A percentile compares a stretch with the other conserved stretches of the same genome.
Conservation (phyloP, 2,329 filamentous ascomycete genomes). For the Fusarium globosum region DNA sequence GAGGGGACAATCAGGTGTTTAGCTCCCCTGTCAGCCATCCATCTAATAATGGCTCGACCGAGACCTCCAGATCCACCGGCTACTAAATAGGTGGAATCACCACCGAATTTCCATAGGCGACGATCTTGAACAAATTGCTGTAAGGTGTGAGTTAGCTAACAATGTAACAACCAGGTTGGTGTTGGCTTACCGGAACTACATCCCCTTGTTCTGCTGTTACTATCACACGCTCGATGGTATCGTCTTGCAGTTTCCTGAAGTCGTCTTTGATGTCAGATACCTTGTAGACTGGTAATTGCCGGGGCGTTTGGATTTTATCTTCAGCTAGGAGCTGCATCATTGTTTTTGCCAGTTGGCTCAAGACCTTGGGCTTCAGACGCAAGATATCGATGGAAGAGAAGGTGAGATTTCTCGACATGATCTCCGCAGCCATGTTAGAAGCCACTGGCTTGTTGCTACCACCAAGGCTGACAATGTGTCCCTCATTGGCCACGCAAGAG, state of each 20-base stretch:
- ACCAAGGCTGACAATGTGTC: neutral
- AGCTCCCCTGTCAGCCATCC: constrained; percentile 34
- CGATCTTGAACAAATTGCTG: neutral
- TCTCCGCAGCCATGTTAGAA: fast-evolving
- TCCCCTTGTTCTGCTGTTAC: neutral
- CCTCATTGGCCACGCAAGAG: neutral
- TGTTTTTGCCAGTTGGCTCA: fast-evolving
- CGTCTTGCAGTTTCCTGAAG: neutral
- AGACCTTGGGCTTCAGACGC: neutral
- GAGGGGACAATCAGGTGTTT: constrained; percentile 47
- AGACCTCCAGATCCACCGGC: constrained; percentile 39
- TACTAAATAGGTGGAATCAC: constrained; percentile 25
- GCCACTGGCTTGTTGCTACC: too few relatives aligned
- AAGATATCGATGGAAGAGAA: neutral
- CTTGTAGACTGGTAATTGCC: fast-evolving
- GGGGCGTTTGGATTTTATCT: fast-evolving
- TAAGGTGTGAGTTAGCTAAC: fast-evolving
- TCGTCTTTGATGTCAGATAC: neutral
- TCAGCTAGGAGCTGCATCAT: neutral
- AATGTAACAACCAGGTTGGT: fast-evolving
- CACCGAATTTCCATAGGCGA: neutral
- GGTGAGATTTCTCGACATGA: neutral
- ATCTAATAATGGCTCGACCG: constrained; percentile 37
- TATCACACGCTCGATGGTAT: neutral
- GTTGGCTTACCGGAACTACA: neutral